Percentiles rank a stretch among this genome's conserved stretches.
phyloP scores from a whole-genome alignment of 805 yeast species.

The Millerozyma miso region DNA sequence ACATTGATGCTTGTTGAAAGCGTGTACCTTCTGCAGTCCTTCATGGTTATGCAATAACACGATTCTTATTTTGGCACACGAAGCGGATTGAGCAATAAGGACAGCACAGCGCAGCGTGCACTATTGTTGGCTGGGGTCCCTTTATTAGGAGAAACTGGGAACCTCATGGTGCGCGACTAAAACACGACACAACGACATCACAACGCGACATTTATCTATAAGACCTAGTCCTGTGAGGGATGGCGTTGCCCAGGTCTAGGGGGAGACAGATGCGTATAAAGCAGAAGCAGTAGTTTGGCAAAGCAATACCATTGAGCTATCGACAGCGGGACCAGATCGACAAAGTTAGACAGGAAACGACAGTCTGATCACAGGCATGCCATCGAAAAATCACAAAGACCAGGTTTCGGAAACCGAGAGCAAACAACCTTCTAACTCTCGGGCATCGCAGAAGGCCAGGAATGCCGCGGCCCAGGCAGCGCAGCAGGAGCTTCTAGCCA shows the following conservation, averaged over 20 bases:
- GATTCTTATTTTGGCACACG: not conserved
- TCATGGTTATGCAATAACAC: not conserved
- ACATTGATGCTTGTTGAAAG: not conserved
- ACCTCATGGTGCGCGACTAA: too few species aligned
- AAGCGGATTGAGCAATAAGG: not conserved
- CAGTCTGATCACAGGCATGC: constrained; percentile 3
- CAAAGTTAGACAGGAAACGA: not conserved
- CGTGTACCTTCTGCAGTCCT: not conserved
- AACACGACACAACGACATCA: not conserved
- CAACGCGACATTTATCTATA: not conserved
- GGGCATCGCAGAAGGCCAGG: constrained; percentile 56
- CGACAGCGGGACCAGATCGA: not conserved
- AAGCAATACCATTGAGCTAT: too few species aligned
- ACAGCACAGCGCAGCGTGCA: not conserved
- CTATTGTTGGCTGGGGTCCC: not conserved
- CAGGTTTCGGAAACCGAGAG: constrained; percentile 35
- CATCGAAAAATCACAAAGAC: constrained; percentile 23
- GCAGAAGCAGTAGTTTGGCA: too few species aligned
- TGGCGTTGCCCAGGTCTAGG: too few species aligned
- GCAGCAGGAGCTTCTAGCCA: constrained; percentile 62
- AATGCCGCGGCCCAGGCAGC: constrained; percentile 62
- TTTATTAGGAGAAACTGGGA: not conserved
- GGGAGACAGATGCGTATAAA: too few species aligned
- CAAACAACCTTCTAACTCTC: constrained; percentile 20
- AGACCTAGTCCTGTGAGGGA: too few species aligned